A percentile compares a stretch with the other conserved stretches of the same genome.
Evolutionary conservation across 2,329 filamentous ascomycete species (phyloP).

Genomic region (Didymella lethalis): DNA sequence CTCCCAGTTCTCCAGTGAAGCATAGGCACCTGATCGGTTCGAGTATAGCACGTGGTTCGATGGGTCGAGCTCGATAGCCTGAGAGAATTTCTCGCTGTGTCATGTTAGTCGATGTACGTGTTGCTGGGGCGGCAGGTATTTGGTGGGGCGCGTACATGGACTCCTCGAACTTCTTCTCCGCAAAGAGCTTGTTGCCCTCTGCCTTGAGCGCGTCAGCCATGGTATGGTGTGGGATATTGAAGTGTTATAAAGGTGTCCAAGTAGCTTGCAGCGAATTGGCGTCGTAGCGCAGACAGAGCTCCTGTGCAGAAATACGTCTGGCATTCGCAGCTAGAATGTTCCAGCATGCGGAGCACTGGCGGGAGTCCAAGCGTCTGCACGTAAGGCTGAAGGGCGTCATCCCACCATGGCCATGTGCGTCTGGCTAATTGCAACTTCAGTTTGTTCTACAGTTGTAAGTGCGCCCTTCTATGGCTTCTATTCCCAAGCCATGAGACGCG

Average conservation of each 20-base stretch:
- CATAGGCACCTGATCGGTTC: conserved; percentile 87
- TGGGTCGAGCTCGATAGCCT: conserved; percentile 88
- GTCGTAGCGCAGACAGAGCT: conserved; percentile 32
- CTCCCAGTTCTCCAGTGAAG: conserved; percentile 88
- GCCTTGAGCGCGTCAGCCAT: conserved; percentile 90
- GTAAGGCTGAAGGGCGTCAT: conserved; percentile 40
- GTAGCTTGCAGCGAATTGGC: conserved; percentile 13
- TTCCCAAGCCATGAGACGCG: too few relatives aligned
- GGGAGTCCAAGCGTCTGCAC: conserved; percentile 26
- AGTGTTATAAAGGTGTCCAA: conserved; percentile 13
- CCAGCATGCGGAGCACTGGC: conserved; percentile 38
- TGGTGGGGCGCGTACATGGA: conserved; percentile 76
- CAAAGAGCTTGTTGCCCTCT: conserved; percentile 98
- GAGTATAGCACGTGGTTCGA: conserved; percentile 97
- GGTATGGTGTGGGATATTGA: conserved; percentile 27
- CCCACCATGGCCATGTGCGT: conserved; percentile 20
- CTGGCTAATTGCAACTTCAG: background rate
- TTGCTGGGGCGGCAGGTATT: conserved; percentile 3
- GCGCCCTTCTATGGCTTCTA: background rate
- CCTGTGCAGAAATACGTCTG: conserved; percentile 45
- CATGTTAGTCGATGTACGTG: conserved; percentile 24
- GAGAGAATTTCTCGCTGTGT: conserved; percentile 85
- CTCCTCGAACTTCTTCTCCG: conserved; percentile 94
- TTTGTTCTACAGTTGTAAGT: background rate
- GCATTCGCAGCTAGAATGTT: conserved; percentile 48